Base-by-base conservation (phyloP, 1,284 basidiomycete genomes). In the Vanrija pseudolonga region DNA sequence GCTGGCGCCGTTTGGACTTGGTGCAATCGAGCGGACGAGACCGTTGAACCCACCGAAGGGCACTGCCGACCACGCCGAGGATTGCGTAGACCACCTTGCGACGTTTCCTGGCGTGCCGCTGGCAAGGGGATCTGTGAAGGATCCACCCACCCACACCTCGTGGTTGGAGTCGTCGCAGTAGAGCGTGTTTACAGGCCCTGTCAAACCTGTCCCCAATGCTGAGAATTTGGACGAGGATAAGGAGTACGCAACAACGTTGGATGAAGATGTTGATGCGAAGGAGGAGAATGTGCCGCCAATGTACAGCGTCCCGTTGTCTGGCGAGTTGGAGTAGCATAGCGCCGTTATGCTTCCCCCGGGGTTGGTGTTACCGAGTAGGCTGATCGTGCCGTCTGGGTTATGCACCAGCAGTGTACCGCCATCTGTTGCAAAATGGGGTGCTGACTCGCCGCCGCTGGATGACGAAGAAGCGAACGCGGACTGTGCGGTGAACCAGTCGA, bases 91-190 rank as follows among this genome's bases (percentile, higher is more conserved):
- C 86, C 88, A 98, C 24, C 88, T 76, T 15, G 89, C 91, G 42
- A 97, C 86, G 24, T 87, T 84, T 20, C 83, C 82, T 8, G 74
- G 74, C 6, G 23, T n/a, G 28, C 48, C 44, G 52, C 67, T 76
- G 23, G 69, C 59, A 56, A 66, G 41, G 14, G 79, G 74, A n/a
- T 72, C 62, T 23, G 69, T 37, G 74, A 98, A 97, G 28, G 76
- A 79, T 22, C 95, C 95, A 24, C 92, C 91, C 19, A 83, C 86
- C 87, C 94, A 95, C 44, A 98, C 78, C 62, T 85, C 84, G 60
- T 80, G 79, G 57, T 84, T 81, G 45, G 80, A 77, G 12, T 80
- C 65, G 74, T 97, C 92, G 76, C 95, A 98, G 63, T 83, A 89
- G n/a, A 96, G 66, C 2, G 90, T 79, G 50, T 83, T 78, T 6